Evolutionary conservation across 2,329 filamentous ascomycete genomes (phyloP), one percentile per base, ranked within the genome.

Genomic region (Fusarium annulatum): DNA sequence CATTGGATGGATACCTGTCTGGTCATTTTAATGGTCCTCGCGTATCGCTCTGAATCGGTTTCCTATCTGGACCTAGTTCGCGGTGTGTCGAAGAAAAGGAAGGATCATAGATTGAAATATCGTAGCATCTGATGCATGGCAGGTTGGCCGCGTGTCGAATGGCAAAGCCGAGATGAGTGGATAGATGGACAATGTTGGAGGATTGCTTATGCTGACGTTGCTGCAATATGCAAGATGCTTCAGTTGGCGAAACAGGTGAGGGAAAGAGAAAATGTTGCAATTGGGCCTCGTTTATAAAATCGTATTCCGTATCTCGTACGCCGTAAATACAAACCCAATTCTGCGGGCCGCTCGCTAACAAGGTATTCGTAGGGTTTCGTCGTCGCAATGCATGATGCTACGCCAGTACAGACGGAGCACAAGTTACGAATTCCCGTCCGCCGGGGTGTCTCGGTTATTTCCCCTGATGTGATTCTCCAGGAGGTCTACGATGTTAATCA

Each of bases 61-160:
- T 28, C 42, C 36, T 58, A 30, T 36, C 42, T 26, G 30, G 33
- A 49, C 11, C 34, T 48, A 30, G 55, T n/a, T 45, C 51, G 14
- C 10, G 15, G 23, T 10, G 18, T 18, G 26, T 42, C 10, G 15
- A 39, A n/a, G 33, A 61, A 68, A 64, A 69, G 64, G 48, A 69
- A 68, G 64, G 38, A 68, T 69, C 65, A 69, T 63, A 63, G 64
- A 68, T 36, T 30, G n/a, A 9, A 52, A 41, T 38, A 53, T 60
- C 45, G n/a, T 33, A 38, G 14, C 16, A 51, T 14, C 48, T 30
- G 14, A 41, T 26, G 28, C 28, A 41, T 26, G 34, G 21, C 46
- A 41, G 57, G 15, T 41, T 36, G 51, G 30, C 48, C 58, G 48
- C 58, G 48, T 42, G 58, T 61, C 28, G 15, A 55, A 55, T 8